phyloP scores from a whole-genome alignment of 306 rosid genomes.

The Sesbania bispinosa region DNA sequence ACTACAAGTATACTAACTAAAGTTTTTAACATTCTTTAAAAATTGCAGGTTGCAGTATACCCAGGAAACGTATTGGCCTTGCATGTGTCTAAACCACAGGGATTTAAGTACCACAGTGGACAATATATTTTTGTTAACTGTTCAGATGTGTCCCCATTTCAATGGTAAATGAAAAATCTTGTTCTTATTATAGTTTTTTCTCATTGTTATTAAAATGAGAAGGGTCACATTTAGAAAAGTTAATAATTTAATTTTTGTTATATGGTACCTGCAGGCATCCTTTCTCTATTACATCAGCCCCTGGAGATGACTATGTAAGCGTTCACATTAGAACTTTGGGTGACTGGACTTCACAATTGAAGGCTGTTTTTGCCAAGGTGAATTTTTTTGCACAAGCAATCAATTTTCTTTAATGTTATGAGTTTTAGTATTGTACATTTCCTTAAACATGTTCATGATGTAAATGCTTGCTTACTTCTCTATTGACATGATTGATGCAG shows the following conservation, averaged over 20 bases:
- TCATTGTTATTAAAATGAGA: neutral
- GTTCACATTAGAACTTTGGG: slow-evolving; percentile 83
- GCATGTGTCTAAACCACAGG: slow-evolving; percentile 82
- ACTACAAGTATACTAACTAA: neutral
- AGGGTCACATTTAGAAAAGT: neutral
- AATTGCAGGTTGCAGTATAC: slow-evolving; percentile 78
- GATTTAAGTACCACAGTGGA: slow-evolving; percentile 81
- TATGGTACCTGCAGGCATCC: slow-evolving; percentile 63
- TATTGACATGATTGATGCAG: slow-evolving; percentile 34
- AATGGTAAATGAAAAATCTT: slow-evolving; percentile 48
- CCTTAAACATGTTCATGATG: neutral
- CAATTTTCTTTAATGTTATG: neutral
- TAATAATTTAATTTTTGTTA: neutral
- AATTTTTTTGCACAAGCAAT: neutral
- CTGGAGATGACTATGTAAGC: slow-evolving; percentile 77
- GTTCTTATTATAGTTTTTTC: neutral
- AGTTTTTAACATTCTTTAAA: neutral
- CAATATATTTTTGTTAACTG: slow-evolving; percentile 82
- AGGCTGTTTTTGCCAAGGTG: slow-evolving; percentile 73
- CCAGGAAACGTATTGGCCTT: slow-evolving; percentile 91
- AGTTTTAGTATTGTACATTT: neutral
- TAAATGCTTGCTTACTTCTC: slow-evolving; percentile 9
- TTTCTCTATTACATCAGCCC: slow-evolving; percentile 86
- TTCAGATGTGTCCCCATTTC: slow-evolving; percentile 70
- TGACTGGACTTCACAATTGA: slow-evolving; percentile 86